These are phyloP conservation scores for Alternaria metachromatica DNA, from an alignment of 2,329 filamentous ascomycete species.

Conservation along the genomic window DNA sequence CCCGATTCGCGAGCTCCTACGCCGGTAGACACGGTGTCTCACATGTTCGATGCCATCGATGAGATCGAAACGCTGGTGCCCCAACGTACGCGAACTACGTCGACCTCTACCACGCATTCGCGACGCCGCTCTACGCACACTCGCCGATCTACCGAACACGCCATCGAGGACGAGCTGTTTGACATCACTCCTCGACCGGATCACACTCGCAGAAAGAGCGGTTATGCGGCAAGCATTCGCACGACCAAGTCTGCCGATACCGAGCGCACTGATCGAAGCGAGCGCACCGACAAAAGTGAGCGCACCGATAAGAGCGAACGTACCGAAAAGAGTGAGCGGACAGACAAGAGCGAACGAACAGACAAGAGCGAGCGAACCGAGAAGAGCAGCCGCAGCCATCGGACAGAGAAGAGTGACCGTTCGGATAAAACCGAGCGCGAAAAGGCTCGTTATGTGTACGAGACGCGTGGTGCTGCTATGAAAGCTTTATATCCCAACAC, in stretches of 20 bases:
- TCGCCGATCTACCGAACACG: constrained; percentile 26
- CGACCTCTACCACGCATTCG: constrained; percentile 27
- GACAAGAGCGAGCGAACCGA: constrained; percentile 20
- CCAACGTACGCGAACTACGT: constrained; percentile 30
- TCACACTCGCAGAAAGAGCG: constrained; percentile 36
- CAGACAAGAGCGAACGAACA: constrained; percentile 22
- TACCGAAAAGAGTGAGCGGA: constrained; percentile 23
- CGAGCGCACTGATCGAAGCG: constrained; percentile 27
- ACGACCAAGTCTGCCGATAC: constrained; percentile 28
- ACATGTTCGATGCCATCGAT: constrained; percentile 44
- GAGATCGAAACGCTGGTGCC: constrained; percentile 43
- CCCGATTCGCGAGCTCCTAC: constrained; percentile 35
- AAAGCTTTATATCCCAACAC: constrained; percentile 48
- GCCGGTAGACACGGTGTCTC: constrained; percentile 36
- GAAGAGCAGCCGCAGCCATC: constrained; percentile 11
- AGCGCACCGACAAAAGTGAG: constrained; percentile 26
- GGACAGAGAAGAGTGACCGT: constrained; percentile 25
- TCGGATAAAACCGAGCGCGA: constrained; percentile 29
- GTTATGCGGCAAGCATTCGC: constrained; percentile 36
- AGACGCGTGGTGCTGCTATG: constrained; percentile 47
- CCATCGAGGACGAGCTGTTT: constrained; percentile 30
- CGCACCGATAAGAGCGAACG: constrained; percentile 27
- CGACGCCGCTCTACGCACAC: constrained; percentile 41
- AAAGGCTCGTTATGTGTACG: constrained; percentile 41
- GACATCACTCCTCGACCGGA: constrained; percentile 28